Evolutionary conservation across 306 rosid genomes (phyloP).

Genomic region (Sophora flavescens): DNA sequence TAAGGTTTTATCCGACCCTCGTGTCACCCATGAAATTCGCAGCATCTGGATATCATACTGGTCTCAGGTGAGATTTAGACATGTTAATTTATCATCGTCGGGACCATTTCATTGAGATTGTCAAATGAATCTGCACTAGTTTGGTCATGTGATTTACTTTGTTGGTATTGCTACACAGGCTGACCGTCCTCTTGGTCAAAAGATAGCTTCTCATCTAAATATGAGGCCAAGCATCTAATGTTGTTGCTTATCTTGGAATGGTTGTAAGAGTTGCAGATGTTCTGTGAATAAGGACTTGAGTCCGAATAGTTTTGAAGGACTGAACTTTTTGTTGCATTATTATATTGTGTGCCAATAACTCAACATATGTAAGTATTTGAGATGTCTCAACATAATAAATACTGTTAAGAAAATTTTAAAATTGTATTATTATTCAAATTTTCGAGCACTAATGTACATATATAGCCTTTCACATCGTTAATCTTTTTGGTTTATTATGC

Average conservation of each 20-base stretch:
- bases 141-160: constrained; percentile 46
- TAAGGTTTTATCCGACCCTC: constrained; percentile 75
- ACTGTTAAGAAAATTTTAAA: neutral
- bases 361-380: constrained; percentile 41
- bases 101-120: neutral
- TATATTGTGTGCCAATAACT: constrained; percentile 38
- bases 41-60: constrained; percentile 84
- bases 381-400: constrained; percentile 49
- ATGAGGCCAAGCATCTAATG: constrained; percentile 76
- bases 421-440: too few species aligned
- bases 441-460: neutral
- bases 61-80: constrained; percentile 75
- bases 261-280: constrained; percentile 40
- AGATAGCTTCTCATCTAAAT: constrained; percentile 84
- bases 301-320: constrained; percentile 14
- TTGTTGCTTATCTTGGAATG: constrained; percentile 18
- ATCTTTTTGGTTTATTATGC: neutral
- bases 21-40: constrained; percentile 91
- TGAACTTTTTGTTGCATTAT: constrained; percentile 30
- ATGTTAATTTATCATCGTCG: neutral
- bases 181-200: constrained; percentile 81
- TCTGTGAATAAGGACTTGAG: constrained; percentile 28
- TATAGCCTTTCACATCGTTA: neutral
- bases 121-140: constrained; percentile 10
- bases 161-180: constrained; percentile 62